phyloP scores from a whole-genome alignment of 2,329 filamentous ascomycete genomes.

The Talaromyces rugulosus region DNA sequence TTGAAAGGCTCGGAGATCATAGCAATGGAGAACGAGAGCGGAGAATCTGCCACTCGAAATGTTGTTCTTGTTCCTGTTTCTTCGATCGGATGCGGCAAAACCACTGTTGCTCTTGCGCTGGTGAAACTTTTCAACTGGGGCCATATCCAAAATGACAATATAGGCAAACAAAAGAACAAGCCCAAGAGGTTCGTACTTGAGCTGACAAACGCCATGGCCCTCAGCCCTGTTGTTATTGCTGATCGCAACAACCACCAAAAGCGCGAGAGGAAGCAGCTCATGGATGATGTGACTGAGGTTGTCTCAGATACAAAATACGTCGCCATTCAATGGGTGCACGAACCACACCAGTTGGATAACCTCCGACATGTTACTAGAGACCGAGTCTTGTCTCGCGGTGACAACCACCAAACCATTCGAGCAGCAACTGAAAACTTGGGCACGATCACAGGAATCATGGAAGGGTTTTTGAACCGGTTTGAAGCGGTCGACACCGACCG shows the following conservation, averaged over 20 bases:
- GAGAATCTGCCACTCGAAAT: conserved; percentile 54
- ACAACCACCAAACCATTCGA: conserved; percentile 97
- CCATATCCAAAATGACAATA: conserved; percentile 95
- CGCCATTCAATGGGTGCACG: conserved; percentile 83
- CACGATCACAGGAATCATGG: conserved; percentile 88
- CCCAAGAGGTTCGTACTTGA: conserved; percentile 72
- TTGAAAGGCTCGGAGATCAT: conserved; percentile 87
- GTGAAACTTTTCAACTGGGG: conserved; percentile 84
- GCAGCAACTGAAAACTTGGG: conserved; percentile 65
- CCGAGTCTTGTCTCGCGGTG: conserved; percentile 77
- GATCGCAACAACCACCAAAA: conserved; percentile 92
- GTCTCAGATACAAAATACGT: conserved; percentile 67
- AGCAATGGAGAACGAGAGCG: conserved; percentile 55
- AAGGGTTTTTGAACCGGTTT: conserved; percentile 83
- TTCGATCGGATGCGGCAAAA: conserved; percentile 95
- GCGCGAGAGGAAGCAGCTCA: conserved; percentile 82
- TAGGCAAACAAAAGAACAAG: conserved; percentile 69
- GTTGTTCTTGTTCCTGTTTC: conserved; percentile 86
- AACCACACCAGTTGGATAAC: conserved; percentile 61
- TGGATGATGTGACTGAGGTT: conserved; percentile 66
- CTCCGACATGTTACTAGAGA: conserved; percentile 72
- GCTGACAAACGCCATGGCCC: conserved; percentile 61
- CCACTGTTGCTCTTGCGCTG: conserved; percentile 79
- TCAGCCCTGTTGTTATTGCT: conserved; percentile 72
- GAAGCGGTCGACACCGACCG: conserved; percentile 66